Evolutionary conservation across 768 basidiomycete species (phyloP), one percentile per base, ranked within the genome.

Genomic region (Dentipellis fragilis): DNA sequence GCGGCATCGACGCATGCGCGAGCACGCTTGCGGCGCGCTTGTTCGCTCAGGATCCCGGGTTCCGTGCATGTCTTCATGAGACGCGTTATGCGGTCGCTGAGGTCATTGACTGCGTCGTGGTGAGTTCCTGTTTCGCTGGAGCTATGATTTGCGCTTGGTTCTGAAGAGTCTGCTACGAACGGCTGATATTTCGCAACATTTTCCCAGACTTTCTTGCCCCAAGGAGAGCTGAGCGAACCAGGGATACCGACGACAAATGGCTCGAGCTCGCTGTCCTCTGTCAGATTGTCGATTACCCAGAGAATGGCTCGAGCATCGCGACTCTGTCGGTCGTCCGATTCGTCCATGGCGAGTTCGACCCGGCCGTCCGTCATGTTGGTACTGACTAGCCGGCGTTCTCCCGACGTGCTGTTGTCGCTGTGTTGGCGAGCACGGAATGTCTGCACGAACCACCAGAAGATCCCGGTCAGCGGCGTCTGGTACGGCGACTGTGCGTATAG

Each of bases 301-400:
- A 17, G n/a, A 23, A 60, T 55, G 29, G 59, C 56, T 10, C 47
- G 53, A 12, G 51, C 56, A 11, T 60, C 59, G 12, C 59, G 59
- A 17, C 37, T 38, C 19, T 42, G 47, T 16, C 59, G 57, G 4
- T 22, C 35, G 6, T 22, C 21, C 8, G 39, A 45, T 23, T 57
- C 22, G 51, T 57, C 46, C 59, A 60, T 57, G 6, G 56, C 59
- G 4, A 60, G 50, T n/a, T 54, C 52, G 23, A 54, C 51, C 37
- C 54, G 59, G n/a, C 50, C 57, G 14, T 55, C 54, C 16, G 54
- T 51, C 57, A 60, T 60, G 11, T 55, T 49, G 14, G 49, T 23
- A 39, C 52, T 57, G 6, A 59, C 35, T 11, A 16, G 55, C 52
- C 49, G 22, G 11, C 5, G 16, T 10, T 14, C 21, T 3, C 52